Base-by-base conservation (phyloP, 371 early-diverging fungal species). In the Mortierella sp. region DNA sequence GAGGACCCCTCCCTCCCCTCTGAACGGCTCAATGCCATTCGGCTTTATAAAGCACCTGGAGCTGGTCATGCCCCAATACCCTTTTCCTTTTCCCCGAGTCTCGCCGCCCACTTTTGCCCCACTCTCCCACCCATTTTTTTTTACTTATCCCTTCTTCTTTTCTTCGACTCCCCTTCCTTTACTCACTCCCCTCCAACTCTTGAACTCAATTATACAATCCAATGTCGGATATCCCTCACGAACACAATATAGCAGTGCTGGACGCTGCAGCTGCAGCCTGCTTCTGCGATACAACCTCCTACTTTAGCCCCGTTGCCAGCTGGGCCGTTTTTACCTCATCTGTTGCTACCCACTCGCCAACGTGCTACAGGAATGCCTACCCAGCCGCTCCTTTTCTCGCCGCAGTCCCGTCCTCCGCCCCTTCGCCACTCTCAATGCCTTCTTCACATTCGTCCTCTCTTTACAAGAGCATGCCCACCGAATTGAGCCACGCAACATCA, bases 261-360 rank as follows among this genome's bases (percentile, higher is more conserved):
- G 37, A 37, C 37, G 37, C 37, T 37, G 37, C 37, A 37, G 37
- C 30, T 9, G 47, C 9, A 9, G 2, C 44, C 18, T 37, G 26
- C 3, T 16, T 51, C 21, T 50, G 37, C 43, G 28, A 51, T 29
- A 66, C 50, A 26, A 7, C 21, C 16, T 52, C 57, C 21, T 51
- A 15, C 46, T 46, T 44, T 70, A 37, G 70, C 46, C 60, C 70
- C 16, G n/a, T 53, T 16, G 46, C 59, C 14, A 53, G 55, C 15
- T 60, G 11, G 43, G 56, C 64, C 15, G 51, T 64, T 14, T 45
- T 55, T 0, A 44, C 53, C 19, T 53, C 45, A 16, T 28, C 50
- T 21, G 44, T 60, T 9, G 60, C 60, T 14, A 45, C 52, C 23
- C 61, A 26, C 15, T 48, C 9, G 9, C 37, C 37, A 37, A 37